Evolutionary conservation across 352 stramenopile species (phyloP).

Genomic region (Globisporangium perplexum): DNA sequence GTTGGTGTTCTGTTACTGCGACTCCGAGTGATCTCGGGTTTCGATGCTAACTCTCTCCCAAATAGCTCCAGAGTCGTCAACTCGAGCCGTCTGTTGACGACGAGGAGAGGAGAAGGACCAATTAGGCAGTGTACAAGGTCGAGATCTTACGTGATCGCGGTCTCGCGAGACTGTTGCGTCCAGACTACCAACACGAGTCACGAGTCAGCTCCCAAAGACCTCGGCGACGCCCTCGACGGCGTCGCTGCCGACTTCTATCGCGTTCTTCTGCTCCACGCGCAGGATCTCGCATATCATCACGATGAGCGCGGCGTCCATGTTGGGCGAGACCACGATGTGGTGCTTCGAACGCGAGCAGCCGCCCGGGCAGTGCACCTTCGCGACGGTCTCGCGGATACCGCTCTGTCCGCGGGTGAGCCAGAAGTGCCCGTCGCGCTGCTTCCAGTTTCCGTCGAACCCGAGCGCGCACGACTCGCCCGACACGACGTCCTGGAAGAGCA

Average conservation of each 20-base stretch:
- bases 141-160: too few species aligned
- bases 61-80: too few species aligned
- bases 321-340: conserved; percentile 20
- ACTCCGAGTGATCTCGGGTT: too few species aligned
- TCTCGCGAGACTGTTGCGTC: too few species aligned
- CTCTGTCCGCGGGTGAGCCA: not conserved
- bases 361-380: not conserved
- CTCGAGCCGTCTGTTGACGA: too few species aligned
- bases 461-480: not conserved
- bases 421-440: not conserved
- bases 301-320: conserved; percentile 24
- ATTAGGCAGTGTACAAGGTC: too few species aligned
- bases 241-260: not conserved
- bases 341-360: not conserved
- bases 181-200: conserved; percentile 10
- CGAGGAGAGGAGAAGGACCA: too few species aligned
- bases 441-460: not conserved
- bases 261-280: not conserved
- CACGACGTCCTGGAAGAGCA: too few species aligned
- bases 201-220: not conserved
- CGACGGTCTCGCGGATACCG: not conserved
- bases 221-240: conserved; percentile 4
- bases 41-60: too few species aligned
- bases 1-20: too few species aligned
- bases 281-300: not conserved